A percentile compares a stretch with the other conserved stretches of the same genome.
Evolutionary conservation across 306 rosid species (phyloP).

Genomic region (Trifolium repens): DNA sequence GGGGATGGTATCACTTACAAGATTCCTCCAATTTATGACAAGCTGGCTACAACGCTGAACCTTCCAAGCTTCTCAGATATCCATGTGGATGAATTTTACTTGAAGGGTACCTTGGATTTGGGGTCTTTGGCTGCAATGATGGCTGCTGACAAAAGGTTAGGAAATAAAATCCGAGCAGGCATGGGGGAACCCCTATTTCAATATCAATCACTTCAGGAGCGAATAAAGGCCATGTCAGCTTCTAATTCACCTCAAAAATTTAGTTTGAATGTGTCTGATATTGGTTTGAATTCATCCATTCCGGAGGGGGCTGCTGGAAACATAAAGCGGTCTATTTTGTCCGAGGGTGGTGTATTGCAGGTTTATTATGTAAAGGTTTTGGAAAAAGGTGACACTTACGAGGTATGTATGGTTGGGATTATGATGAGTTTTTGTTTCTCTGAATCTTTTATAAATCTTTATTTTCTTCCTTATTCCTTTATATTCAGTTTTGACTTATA

Average conservation of each 20-base stretch:
- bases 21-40: slow-evolving; percentile 92
- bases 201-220: slow-evolving; percentile 85
- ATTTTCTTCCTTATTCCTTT: background rate
- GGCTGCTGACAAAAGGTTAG: slow-evolving; percentile 72
- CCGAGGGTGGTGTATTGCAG: slow-evolving; percentile 94
- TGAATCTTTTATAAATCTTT: background rate
- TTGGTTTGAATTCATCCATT: slow-evolving; percentile 73
- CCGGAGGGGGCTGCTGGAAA: slow-evolving; percentile 99
- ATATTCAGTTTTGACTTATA: slow-evolving; percentile 31
- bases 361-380: slow-evolving; percentile 94
- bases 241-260: slow-evolving; percentile 74
- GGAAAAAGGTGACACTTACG: slow-evolving; percentile 98
- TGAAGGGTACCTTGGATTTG: slow-evolving; percentile 93
- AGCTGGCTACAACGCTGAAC: slow-evolving; percentile 62
- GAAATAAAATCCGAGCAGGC: slow-evolving; percentile 66
- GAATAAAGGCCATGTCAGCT: slow-evolving; percentile 62
- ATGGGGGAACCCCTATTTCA: slow-evolving; percentile 82
- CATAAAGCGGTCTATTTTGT: slow-evolving; percentile 87
- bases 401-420: slow-evolving; percentile 58
- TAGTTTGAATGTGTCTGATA: slow-evolving; percentile 76
- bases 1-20: slow-evolving; percentile 85
- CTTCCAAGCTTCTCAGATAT: slow-evolving; percentile 90
- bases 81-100: slow-evolving; percentile 83
- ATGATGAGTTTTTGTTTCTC: background rate
- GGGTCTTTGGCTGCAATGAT: slow-evolving; percentile 94